Percentiles rank a stretch among this genome's conserved stretches.
These are phyloP conservation scores for Thelephora terrestris DNA, from an alignment of 1,284 basidiomycete genomes.

Conservation along the genomic window DNA sequence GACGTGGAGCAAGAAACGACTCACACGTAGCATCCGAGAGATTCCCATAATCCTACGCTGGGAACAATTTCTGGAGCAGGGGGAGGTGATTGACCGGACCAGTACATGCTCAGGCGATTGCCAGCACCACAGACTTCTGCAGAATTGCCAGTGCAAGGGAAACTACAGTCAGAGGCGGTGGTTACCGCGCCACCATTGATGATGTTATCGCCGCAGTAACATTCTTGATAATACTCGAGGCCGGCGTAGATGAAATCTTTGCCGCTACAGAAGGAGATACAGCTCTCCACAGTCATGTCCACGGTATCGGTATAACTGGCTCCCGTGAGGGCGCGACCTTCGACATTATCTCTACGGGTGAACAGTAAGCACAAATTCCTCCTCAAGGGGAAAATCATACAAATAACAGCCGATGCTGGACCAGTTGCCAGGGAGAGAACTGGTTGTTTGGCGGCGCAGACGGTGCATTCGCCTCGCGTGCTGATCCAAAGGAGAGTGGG, in stretches of 20 bases:
- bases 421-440: background rate
- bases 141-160: slow-evolving; percentile 50
- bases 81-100: slow-evolving; percentile 46
- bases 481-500: background rate
- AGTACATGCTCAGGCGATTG: slow-evolving; percentile 52
- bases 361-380: background rate
- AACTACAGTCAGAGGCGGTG: slow-evolving; percentile 45
- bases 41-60: slow-evolving; percentile 48
- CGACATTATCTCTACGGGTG: slow-evolving; percentile 37
- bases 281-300: slow-evolving; percentile 56
- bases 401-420: background rate
- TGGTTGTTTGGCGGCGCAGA: background rate
- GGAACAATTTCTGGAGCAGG: slow-evolving; percentile 39
- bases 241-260: slow-evolving; percentile 50
- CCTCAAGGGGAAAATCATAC: background rate
- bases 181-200: slow-evolving; percentile 36
- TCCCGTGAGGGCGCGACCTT: slow-evolving; percentile 40
- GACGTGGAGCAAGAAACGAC: slow-evolving; percentile 11
- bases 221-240: slow-evolving; percentile 30
- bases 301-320: slow-evolving; percentile 32
- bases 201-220: slow-evolving; percentile 43
- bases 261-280: slow-evolving; percentile 48
- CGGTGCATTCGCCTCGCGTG: background rate
- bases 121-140: slow-evolving; percentile 50
- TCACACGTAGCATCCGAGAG: slow-evolving; percentile 57